phyloP scores from a whole-genome alignment of 768 basidiomycete species.

The Lactifluus rugatus region DNA sequence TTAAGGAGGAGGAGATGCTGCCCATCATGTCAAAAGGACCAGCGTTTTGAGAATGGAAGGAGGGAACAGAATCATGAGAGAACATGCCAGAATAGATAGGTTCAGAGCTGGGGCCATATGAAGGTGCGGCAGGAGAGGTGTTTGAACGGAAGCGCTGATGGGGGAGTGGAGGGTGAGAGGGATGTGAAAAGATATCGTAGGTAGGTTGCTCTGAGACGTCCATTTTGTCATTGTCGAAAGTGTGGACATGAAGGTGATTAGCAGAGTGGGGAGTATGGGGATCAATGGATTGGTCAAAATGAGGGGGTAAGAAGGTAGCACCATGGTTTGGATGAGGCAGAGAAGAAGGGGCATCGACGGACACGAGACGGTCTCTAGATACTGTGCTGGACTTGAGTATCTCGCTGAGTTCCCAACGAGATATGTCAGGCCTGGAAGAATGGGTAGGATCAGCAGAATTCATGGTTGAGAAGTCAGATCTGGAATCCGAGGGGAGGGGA shows the following conservation, averaged over 20 bases:
- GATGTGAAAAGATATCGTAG: slow-evolving; percentile 56
- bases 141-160: slow-evolving; percentile 61
- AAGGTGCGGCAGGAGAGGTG: slow-evolving; percentile 56
- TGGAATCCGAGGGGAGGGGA: slow-evolving; percentile 21
- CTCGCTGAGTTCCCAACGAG: slow-evolving; percentile 35
- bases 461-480: slow-evolving; percentile 16
- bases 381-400: slow-evolving; percentile 35
- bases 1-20: slow-evolving; percentile 53
- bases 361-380: slow-evolving; percentile 32
- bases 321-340: slow-evolving; percentile 35
- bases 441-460: slow-evolving; percentile 26
- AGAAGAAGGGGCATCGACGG: slow-evolving; percentile 41
- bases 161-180: slow-evolving; percentile 33
- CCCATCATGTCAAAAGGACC: slow-evolving; percentile 58
- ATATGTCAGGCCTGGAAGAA: slow-evolving; percentile 28
- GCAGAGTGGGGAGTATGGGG: slow-evolving; percentile 30
- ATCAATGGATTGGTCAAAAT: slow-evolving; percentile 26
- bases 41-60: slow-evolving; percentile 43
- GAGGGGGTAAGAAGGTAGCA: slow-evolving; percentile 42
- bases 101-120: slow-evolving; percentile 46
- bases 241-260: slow-evolving; percentile 28
- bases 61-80: slow-evolving; percentile 50
- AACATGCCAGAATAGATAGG: slow-evolving; percentile 47
- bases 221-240: slow-evolving; percentile 45
- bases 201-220: slow-evolving; percentile 46